Evolutionary conservation across 2,329 filamentous ascomycete genomes (phyloP).

Genomic region (Nothophaeocryptopus gaeumannii): DNA sequence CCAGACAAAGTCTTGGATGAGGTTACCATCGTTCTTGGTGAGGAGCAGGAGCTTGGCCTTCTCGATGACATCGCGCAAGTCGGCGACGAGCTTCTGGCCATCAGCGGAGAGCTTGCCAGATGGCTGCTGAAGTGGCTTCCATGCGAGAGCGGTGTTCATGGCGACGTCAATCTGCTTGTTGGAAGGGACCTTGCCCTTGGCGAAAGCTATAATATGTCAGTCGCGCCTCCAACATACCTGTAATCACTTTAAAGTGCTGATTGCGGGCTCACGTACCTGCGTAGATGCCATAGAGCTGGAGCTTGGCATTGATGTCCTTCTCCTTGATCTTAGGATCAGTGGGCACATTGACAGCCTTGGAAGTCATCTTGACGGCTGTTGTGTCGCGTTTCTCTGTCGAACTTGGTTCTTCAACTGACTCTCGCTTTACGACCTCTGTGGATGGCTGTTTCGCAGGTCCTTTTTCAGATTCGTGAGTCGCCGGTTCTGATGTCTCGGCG

Average conservation of each 20-base stretch:
- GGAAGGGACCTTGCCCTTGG: slow-evolving; percentile 85
- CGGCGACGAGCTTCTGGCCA: slow-evolving; percentile 72
- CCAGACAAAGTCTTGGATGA: slow-evolving; percentile 97
- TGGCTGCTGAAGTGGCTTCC: slow-evolving; percentile 66
- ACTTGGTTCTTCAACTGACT: slow-evolving; percentile 1
- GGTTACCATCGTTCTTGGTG: slow-evolving; percentile 90
- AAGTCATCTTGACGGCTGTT: slow-evolving; percentile 30
- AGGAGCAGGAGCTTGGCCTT: slow-evolving; percentile 81
- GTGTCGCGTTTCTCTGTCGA: background rate
- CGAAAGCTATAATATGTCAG: slow-evolving; percentile 60
- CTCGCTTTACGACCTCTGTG: background rate
- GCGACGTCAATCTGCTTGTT: slow-evolving; percentile 96
- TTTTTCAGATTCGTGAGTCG: background rate
- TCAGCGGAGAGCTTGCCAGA: slow-evolving; percentile 77
- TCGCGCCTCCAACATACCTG: background rate
- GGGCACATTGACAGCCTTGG: slow-evolving; percentile 64
- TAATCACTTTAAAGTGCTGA: background rate
- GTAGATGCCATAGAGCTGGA: slow-evolving; percentile 90
- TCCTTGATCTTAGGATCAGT: slow-evolving; percentile 74
- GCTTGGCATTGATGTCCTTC: slow-evolving; percentile 83
- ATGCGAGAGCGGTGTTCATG: slow-evolving; percentile 79
- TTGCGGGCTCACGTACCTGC: slow-evolving; percentile 30
- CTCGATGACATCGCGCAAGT: slow-evolving; percentile 75
- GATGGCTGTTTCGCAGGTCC: background rate
- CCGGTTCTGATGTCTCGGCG: background rate